Base-by-base conservation (phyloP, 169 alveolate species). In the Cryptosporidium sp. region DNA sequence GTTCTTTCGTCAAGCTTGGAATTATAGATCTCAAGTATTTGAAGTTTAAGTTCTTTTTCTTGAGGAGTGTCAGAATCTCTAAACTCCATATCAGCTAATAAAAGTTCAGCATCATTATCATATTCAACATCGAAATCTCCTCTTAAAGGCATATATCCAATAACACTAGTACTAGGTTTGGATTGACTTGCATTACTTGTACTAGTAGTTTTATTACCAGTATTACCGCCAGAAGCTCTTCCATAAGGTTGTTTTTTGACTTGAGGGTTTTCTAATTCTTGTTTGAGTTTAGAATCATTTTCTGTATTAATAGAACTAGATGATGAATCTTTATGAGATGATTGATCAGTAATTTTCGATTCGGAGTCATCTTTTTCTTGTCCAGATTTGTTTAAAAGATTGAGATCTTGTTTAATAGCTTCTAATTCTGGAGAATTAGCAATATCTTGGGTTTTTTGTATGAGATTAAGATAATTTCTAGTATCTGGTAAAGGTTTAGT, bases 71-170 rank as follows among this genome's bases (percentile, higher is more conserved):
- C 96, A 6, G 92, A 93, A 52, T 92, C 92, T 65, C 96, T 94
- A 94, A 98, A 98, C 85, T 98, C 99, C 98, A 98, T 96, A 86
- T 98, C 99, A 0, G 99, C 98, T 21, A 98, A 91, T 39, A 97
- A 93, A 29, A 97, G 92, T 91, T 98, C 99, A 23, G 99, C 99
- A 94, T 98, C 99, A 94, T 97, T 96, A 91, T 98, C 99, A 92
- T 96, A 98, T 85, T 98, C 99, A 16, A 96, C 94, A 86, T 98
- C 99, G 91, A 98, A 98, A 89, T 98, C 99, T 8, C 99, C 99
- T 91, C 99, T 95, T 80, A 96, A 92, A 26, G 99, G 99, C 89
- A 80, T 80, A 31, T 80, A 80, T 9, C 89, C 89, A 18, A 80
- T 67, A 4, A 80, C 89, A 21, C 75, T 80, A 16, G 89, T 80